A percentile compares a stretch with the other conserved stretches of the same genome.
phyloP scores from a whole-genome alignment of 306 rosid species.

The Prinsepia uniflora region DNA sequence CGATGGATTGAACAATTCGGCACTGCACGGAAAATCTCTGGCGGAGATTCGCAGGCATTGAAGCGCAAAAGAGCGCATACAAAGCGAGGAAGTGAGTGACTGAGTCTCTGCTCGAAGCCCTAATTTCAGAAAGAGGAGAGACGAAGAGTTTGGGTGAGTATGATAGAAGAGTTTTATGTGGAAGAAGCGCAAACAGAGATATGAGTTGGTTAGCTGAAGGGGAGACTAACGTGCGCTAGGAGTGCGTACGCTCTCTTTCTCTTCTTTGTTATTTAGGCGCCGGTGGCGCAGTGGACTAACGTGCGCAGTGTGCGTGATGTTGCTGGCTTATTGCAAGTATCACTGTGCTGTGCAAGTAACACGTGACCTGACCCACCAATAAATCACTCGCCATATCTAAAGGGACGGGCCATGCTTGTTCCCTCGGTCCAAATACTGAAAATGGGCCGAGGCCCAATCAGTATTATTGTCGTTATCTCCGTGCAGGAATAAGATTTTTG shows the following conservation, averaged over 20 bases:
- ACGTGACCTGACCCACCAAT: slow-evolving; percentile 17
- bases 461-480: too few relatives aligned
- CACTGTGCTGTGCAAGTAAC: background rate
- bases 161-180: slow-evolving; percentile 38
- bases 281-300: slow-evolving; percentile 25
- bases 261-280: background rate
- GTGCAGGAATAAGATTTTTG: too few relatives aligned
- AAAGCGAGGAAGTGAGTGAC: background rate
- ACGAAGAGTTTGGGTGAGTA: background rate
- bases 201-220: slow-evolving; percentile 41
- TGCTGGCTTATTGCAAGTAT: background rate
- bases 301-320: slow-evolving; percentile 17
- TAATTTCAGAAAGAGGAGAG: slow-evolving; percentile 32
- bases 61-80: slow-evolving; percentile 26
- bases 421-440: too few relatives aligned
- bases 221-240: slow-evolving; percentile 43
- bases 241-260: background rate
- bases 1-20: slow-evolving; percentile 36
- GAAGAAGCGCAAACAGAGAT: slow-evolving; percentile 54
- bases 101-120: slow-evolving; percentile 35
- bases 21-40: slow-evolving; percentile 28
- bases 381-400: background rate
- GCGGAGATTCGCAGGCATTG: slow-evolving; percentile 63
- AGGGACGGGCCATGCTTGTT: background rate
- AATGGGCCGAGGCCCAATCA: background rate